Conservation (phyloP, 768 basidiomycete species). For the Ephemerocybe angulata region DNA sequence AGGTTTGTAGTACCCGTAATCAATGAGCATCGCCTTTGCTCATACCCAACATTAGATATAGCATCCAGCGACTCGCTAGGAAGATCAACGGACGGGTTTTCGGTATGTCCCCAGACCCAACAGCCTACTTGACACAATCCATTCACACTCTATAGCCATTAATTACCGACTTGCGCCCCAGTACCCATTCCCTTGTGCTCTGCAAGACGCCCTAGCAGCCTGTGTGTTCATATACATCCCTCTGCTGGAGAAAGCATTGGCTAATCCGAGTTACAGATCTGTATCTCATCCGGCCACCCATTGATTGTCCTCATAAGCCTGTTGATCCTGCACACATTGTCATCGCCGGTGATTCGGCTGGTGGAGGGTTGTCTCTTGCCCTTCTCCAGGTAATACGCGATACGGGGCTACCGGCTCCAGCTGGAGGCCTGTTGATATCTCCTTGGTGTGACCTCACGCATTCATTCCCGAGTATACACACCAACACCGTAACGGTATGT, state of each 20-base stretch:
- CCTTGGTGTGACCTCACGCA: constrained; percentile 94
- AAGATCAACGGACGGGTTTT: constrained; percentile 93
- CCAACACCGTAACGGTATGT: constrained; percentile 83
- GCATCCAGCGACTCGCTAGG: constrained; percentile 80
- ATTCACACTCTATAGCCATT: constrained; percentile 51
- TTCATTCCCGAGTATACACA: constrained; percentile 84
- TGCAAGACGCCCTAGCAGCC: constrained; percentile 86
- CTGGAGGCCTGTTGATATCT: constrained; percentile 85
- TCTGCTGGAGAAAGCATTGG: neutral
- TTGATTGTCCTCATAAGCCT: constrained; percentile 69
- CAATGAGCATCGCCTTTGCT: neutral
- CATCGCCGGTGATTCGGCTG: constrained; percentile 89
- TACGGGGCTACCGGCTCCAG: constrained; percentile 72
- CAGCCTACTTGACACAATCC: constrained; percentile 10
- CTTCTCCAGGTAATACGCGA: constrained; percentile 88
- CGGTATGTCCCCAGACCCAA: constrained; percentile 35
- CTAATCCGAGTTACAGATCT: constrained; percentile 49
- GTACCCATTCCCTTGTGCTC: constrained; percentile 91
- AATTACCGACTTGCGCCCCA: constrained; percentile 91
- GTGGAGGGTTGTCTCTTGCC: constrained; percentile 82
- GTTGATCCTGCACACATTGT: constrained; percentile 81
- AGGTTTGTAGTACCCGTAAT: constrained; percentile 32
- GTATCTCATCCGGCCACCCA: constrained; percentile 86
- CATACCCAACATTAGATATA: too few relatives aligned
- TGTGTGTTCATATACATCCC: constrained; percentile 45